Evolutionary conservation across 805 yeast genomes (phyloP), one percentile per base, ranked within the genome.

Genomic region (Starmerella apis): DNA sequence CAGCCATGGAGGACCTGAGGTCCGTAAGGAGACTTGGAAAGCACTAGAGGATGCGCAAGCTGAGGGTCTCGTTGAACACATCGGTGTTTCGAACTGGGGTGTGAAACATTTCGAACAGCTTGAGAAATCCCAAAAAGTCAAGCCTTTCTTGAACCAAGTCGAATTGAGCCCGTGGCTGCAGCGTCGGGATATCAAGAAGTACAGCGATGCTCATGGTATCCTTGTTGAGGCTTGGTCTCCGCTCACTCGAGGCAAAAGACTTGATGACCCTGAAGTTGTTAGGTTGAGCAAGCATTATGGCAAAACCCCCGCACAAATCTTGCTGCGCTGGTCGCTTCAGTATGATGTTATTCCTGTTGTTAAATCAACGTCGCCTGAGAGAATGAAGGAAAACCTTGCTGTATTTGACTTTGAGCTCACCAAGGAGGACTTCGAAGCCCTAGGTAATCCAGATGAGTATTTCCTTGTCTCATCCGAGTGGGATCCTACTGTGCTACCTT

Each of bases 141-240:
- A 71, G 55, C 87, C 95, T 0, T 84, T 79, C 0, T 80, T 82
- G 39, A 81, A 86, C 63, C 94, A 86, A 63, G 76, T 86, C 59
- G 94, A 85, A 64, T 71, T 84, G 46, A 84, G 85, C 52, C 94
- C 92, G n/a, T 84, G 92, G 87, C 70, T 81, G 59, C 83, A 82
- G 69, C 65, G 82, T 56, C 67, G 71, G 46, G 78, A 79, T 47
- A 69, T 85, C 52, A 76, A 81, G 22, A 74, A 79, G 49, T 82
- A 68, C 64, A 78, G 82, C 59, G 68, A 71, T 25, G 61, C 70
- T 14, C 65, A 79, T 49, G 78, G 71, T 37, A 74, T 86, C 36
- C 67, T 72, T 11, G 76, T 81, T 7, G 85, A 83, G 63, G 88
- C 94, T 0, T 86, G 74, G 65, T 79, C 90, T 4, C 95, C 95